Percentiles rank a stretch among this genome's conserved stretches.
Evolutionary conservation across 148 eudicot genomes (phyloP).

Genomic region (Chenopodium album): DNA sequence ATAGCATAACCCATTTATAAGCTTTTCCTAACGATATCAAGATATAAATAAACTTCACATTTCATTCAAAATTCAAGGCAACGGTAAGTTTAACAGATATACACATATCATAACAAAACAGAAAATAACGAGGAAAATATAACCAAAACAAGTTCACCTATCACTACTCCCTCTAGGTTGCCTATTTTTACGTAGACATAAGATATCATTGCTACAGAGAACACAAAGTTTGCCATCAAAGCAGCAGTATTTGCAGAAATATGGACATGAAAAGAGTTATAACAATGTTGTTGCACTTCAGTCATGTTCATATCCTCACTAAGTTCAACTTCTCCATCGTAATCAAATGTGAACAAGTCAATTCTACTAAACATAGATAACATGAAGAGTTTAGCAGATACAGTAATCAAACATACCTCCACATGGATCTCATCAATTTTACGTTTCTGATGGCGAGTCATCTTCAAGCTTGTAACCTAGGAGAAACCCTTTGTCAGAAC

Average conservation of each 20-base stretch:
- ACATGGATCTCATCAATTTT: conserved; percentile 96
- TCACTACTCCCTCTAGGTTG: neutral
- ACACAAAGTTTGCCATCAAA: neutral
- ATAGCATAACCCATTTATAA: neutral
- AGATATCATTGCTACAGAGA: neutral
- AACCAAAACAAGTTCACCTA: neutral
- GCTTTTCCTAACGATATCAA: neutral
- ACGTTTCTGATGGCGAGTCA: conserved; percentile 98
- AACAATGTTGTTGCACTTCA: neutral
- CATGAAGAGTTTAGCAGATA: neutral
- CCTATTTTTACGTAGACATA: too few relatives aligned
- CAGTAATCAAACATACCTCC: conserved; percentile 49
- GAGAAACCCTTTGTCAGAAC: conserved; percentile 18
- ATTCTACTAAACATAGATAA: neutral
- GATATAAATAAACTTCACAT: neutral
- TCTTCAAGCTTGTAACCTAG: conserved; percentile 91
- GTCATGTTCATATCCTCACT: conserved; percentile 1
- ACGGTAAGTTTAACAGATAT: neutral
- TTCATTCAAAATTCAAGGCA: neutral
- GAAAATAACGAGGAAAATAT: neutral
- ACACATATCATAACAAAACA: neutral
- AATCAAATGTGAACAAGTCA: neutral
- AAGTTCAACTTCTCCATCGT: neutral
- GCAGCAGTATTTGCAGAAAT: neutral
- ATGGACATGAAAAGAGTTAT: neutral